Evolutionary conservation across 176 grass and related monocot genomes (phyloP).

Genomic region (Paspalum vaginatum): DNA sequence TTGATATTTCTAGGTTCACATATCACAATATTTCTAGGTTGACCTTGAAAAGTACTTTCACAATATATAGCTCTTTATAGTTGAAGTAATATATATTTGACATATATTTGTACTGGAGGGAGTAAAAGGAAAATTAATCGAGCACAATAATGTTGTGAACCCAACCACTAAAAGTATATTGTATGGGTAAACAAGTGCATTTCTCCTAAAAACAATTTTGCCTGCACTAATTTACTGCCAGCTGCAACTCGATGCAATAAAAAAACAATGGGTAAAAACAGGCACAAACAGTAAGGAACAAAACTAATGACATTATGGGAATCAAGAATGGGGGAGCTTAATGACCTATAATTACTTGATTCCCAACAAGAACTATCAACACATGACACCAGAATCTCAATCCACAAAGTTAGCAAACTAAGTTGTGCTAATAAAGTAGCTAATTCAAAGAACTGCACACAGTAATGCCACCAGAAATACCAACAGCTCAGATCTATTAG

Average conservation of each 20-base stretch:
- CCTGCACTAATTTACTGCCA: neutral
- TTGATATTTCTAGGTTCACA: neutral
- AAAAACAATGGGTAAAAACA: neutral
- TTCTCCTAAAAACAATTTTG: neutral
- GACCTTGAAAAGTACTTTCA: neutral
- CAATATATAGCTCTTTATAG: neutral
- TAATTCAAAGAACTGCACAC: conserved; percentile 1
- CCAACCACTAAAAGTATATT: neutral
- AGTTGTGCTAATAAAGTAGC: neutral
- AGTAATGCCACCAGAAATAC: neutral
- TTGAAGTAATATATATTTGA: neutral
- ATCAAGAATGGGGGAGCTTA: neutral
- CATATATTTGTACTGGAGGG: neutral
- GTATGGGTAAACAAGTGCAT: neutral
- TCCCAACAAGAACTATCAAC: neutral
- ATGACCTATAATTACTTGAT: conserved; percentile 16
- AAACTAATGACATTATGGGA: neutral
- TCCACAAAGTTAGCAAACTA: conserved; percentile 7
- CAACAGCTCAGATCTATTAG: neutral
- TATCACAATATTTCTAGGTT: neutral
- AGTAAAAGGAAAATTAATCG: neutral
- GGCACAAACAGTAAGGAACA: neutral
- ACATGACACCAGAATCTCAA: neutral
- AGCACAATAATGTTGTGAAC: neutral
- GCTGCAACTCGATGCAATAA: neutral